A percentile compares a stretch with the other conserved stretches of the same genome.
phyloP scores from a whole-genome alignment of 2,329 filamentous ascomycete species.

The Colletotrichum sp. region DNA sequence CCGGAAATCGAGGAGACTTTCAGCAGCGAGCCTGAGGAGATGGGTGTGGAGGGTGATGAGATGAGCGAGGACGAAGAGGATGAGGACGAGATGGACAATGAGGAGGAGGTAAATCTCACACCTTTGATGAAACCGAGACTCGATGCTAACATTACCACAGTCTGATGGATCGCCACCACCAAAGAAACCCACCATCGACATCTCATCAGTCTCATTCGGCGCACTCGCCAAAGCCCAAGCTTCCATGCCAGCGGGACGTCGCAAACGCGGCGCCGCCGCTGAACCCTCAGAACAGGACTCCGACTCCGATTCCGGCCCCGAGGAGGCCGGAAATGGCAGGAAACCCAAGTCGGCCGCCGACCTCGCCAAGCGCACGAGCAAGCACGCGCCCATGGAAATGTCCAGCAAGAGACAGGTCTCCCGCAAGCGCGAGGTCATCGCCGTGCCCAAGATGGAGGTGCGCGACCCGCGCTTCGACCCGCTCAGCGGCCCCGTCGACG shows the following conservation, averaged over 20 bases:
- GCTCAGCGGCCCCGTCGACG: conserved; percentile 55
- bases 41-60: neutral
- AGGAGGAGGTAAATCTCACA: conserved; percentile 27
- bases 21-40: conserved; percentile 14
- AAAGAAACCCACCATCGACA: conserved; percentile 42
- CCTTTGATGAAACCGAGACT: neutral
- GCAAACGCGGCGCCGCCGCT: conserved; percentile 29
- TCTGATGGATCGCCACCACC: conserved; percentile 18
- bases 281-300: conserved; percentile 30
- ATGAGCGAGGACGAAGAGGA: conserved; percentile 18
- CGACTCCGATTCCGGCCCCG: conserved; percentile 25
- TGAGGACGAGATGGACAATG: conserved; percentile 37
- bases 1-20: conserved; percentile 20
- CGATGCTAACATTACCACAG: conserved; percentile 31
- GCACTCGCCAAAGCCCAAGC: conserved; percentile 88
- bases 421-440: conserved; percentile 76
- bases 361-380: conserved; percentile 62
- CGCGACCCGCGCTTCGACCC: conserved; percentile 92
- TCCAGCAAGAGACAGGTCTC: conserved; percentile 85
- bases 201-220: conserved; percentile 79
- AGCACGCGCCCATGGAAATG: conserved; percentile 87
- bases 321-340: conserved; percentile 36
- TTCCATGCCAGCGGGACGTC: conserved; percentile 53
- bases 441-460: conserved; percentile 59
- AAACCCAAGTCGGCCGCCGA: conserved; percentile 30